phyloP scores from a whole-genome alignment of 768 basidiomycete genomes.

The Lactarius hengduanensis region DNA sequence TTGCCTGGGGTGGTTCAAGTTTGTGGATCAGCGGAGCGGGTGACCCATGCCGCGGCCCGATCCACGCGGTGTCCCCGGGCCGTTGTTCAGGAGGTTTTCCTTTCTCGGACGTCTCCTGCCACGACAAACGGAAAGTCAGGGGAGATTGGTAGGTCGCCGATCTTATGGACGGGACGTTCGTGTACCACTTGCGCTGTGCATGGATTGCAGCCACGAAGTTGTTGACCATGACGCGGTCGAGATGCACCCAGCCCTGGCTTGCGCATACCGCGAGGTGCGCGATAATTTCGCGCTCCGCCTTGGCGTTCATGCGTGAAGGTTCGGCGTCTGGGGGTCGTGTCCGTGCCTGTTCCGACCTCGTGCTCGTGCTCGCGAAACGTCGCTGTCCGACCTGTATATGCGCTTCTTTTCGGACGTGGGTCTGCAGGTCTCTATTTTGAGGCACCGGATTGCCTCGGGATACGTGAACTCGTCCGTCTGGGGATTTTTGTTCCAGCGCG shows the following conservation, averaged over 20 bases:
- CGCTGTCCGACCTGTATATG: conserved; percentile 48
- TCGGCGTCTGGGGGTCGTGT: conserved; percentile 54
- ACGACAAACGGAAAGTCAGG: conserved; percentile 5
- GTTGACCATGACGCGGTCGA: conserved; percentile 86
- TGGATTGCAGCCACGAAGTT: conserved; percentile 93
- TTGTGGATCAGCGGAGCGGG: conserved; percentile 1
- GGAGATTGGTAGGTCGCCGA: conserved; percentile 45
- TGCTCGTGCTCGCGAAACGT: conserved; percentile 23
- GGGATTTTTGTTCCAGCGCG: conserved; percentile 59
- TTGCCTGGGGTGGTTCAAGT: no score
- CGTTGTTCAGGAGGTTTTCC: conserved; percentile 85
- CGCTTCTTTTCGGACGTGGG: conserved; percentile 69
- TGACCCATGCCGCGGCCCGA: conserved; percentile 24
- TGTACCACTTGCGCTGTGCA: conserved; percentile 97
- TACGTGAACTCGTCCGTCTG: conserved; percentile 46
- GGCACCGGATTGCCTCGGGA: conserved; percentile 76
- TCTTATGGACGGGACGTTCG: conserved; percentile 78
- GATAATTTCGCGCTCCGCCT: conserved; percentile 91
- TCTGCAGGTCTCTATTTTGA: conserved; percentile 80
- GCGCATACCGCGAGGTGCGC: conserved; percentile 98
- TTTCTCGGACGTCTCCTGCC: conserved; percentile 88
- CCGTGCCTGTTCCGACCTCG: conserved; percentile 30
- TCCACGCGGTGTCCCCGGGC: conserved; percentile 37
- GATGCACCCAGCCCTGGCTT: conserved; percentile 84
- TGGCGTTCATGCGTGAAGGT: conserved; percentile 62